Evolutionary conservation across 2,329 filamentous ascomycete genomes (phyloP), one percentile per base, ranked within the genome.

Genomic region (Aspergillus pseudoviridinutans): DNA sequence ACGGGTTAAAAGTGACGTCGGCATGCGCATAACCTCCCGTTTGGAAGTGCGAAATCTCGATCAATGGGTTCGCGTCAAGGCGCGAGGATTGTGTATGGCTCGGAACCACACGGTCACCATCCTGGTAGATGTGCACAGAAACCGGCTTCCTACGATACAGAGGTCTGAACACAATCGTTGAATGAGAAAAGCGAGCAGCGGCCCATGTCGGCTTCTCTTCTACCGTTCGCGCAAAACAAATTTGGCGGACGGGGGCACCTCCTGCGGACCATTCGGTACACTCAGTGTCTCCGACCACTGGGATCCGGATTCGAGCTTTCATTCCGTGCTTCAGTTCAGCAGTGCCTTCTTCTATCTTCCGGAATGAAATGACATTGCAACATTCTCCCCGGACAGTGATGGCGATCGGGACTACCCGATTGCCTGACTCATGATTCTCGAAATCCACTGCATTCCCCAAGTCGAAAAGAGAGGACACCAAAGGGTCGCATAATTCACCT

Each of bases 1-100:
- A 83, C 3, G 84, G 84, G 64, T 87, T 85, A 69, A 87, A 87
- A 6, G 78, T 68, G 10, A 87, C 75, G 68, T 86, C 79, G 1
- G 79, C 79, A 67, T 85, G 82, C 3, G 78, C 62, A 29, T 68
- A 66, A 0, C 76, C 78, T 10, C 79, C 80, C 2, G 79, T 82
- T 27, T 77, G 66, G 1, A 71, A 66, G 14, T 69, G 67, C 1
- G 69, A 63, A 41, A 85, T 71, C 38, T 75, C 75, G 20, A 80
- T 63, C 10, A 85, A 63, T 2, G 76, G 75, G 56, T 80, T 79
- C 1, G 78, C 68, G 55, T 82, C 76, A 3, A 86, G 68, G 41
- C 71, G 70, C 17, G 81, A 81, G 57, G 65, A 64, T 28, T 52
- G 73, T 59, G 55, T 51, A 8, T 49, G 20, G 5, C 49, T 35